Evolutionary conservation across 116 monocot genomes (phyloP).

Genomic region (Dioscorea cayenensis): DNA sequence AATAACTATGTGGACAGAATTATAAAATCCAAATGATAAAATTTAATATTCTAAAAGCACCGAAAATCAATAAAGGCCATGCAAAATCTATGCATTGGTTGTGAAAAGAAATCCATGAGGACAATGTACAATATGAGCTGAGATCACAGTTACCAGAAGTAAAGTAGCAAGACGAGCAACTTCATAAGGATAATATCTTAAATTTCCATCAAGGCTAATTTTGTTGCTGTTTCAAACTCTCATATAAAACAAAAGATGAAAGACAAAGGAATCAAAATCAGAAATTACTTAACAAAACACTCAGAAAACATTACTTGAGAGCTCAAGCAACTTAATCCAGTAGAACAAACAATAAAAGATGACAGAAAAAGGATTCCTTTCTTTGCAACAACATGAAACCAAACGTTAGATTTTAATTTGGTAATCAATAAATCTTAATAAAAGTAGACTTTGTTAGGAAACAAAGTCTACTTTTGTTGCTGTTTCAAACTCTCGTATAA

Average conservation of each 20-base stretch:
- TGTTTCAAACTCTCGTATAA: background rate
- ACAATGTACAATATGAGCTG: background rate
- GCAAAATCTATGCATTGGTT: background rate
- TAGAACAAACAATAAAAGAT: background rate
- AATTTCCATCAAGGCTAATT: conserved; percentile 30
- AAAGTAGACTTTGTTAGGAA: too few relatives aligned
- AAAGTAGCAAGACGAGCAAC: conserved; percentile 49
- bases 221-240: background rate
- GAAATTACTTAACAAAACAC: too few relatives aligned
- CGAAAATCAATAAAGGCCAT: too few relatives aligned
- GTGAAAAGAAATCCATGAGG: background rate
- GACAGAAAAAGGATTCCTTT: background rate
- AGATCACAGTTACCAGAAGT: conserved; percentile 51
- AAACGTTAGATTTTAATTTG: background rate
- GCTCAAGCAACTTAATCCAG: background rate
- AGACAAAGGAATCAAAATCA: background rate
- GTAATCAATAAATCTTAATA: too few relatives aligned
- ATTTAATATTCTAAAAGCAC: too few relatives aligned
- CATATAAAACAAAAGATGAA: background rate
- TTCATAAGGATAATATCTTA: conserved; percentile 87
- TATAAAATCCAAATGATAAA: too few relatives aligned
- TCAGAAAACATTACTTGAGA: background rate
- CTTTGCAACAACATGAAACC: background rate
- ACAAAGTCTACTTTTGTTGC: conserved; percentile 17
- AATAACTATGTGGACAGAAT: too few relatives aligned